Base-by-base conservation (phyloP, 257 asterid genomes). In the Rauvolfia tetraphylla region DNA sequence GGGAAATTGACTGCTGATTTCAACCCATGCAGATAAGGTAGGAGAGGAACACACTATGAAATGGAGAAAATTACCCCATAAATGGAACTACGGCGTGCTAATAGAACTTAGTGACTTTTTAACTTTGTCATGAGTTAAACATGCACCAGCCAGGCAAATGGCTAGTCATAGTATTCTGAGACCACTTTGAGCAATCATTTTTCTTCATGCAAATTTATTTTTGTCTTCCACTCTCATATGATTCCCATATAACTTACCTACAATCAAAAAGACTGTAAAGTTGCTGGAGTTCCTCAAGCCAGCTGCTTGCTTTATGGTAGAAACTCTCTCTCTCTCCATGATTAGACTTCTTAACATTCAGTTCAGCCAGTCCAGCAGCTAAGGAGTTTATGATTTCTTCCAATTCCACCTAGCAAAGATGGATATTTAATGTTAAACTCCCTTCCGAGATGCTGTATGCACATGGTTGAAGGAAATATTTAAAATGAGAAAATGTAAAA, bases 211-310 rank as follows among this genome's bases (percentile, higher is more conserved):
- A 66, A 1, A 1, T 12, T 17, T 36, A 25, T 15, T 0, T 71
- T 48, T 20, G 33, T 13, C 61, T 71, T 72, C 42, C n/a, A 51
- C 12, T 33, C 38, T 17, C 18, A 34, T 5, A 27, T 1, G 18
- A 61, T 3, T 27, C n/a, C 0, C 31, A 27, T 63, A 31, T 15
- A 17, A 11, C 27, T 61, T 75, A 75, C 79, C 79, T 48, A 5
- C 31, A 33, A 63, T 11, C 14, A 27, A 62, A 46, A 29, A 62
- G 44, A 13, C 11, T 8, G 8, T 25, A 38, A n/a, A 75, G 72
- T 63, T 75, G 48, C 48, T 20, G 29, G 46, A 75, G 72, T 62
- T 75, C 78, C 63, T 7, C n/a, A 15, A 62, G 44, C 72, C 65
- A 1, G 44, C 29, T 46, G 38, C 71, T 29, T 44, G 49, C 49